These are phyloP conservation scores for Populus hybrid DNA, from an alignment of 441 rosid genomes.

Conservation along the genomic window DNA sequence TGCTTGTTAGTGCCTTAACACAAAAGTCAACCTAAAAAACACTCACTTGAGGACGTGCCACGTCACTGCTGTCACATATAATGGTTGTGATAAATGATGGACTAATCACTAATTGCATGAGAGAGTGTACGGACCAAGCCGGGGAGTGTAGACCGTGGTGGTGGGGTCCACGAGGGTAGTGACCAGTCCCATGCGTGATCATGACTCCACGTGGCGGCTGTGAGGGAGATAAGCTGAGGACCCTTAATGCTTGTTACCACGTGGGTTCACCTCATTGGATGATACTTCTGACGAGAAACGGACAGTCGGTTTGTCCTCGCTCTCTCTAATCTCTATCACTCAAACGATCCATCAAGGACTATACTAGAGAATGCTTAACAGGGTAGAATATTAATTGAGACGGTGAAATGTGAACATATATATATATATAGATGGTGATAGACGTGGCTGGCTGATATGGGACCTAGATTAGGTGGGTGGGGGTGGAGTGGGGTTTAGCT, in stretches of 20 bases:
- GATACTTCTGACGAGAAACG: not conserved
- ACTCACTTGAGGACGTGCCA: not conserved
- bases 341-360: not conserved
- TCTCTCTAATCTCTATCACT: too few species aligned
- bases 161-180: slow-evolving; percentile 19
- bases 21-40: not conserved
- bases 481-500: not conserved
- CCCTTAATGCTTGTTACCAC: slow-evolving; percentile 21
- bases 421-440: not conserved
- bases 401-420: not conserved
- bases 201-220: slow-evolving; percentile 41
- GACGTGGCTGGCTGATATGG: not conserved
- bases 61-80: not conserved
- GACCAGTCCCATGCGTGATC: slow-evolving; percentile 35
- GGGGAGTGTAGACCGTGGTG: slow-evolving; percentile 2
- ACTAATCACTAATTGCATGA: not conserved
- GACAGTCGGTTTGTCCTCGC: slow-evolving; percentile 46
- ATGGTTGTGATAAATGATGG: slow-evolving; percentile 1
- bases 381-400: slow-evolving; percentile 7
- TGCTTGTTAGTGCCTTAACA: not conserved
- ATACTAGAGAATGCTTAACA: too few species aligned
- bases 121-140: not conserved
- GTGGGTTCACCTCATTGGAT: slow-evolving; percentile 28
- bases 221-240: not conserved
- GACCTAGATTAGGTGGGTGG: slow-evolving; percentile 6